A percentile compares a stretch with the other conserved stretches of the same genome.
phyloP scores from a whole-genome alignment of 2,329 filamentous ascomycete species.

The Claviceps sorghi region DNA sequence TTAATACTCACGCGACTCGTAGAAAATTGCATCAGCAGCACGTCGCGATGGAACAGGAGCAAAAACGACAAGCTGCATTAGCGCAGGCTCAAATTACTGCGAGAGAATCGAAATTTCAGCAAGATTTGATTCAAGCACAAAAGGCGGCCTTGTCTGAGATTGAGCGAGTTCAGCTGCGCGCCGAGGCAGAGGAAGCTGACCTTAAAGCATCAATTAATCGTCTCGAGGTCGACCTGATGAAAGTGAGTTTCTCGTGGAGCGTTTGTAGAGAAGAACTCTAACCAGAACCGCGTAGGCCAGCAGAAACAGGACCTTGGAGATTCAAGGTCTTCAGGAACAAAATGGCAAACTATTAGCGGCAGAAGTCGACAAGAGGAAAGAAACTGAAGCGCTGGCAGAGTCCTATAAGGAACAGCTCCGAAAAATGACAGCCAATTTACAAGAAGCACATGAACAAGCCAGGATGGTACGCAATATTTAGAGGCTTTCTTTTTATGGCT shows the following conservation, averaged over 20 bases:
- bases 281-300: conserved; percentile 30
- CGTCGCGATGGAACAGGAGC: conserved; percentile 10
- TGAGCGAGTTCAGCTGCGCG: conserved; percentile 31
- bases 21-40: conserved; percentile 13
- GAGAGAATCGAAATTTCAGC: conserved; percentile 17
- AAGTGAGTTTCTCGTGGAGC: conserved; percentile 23
- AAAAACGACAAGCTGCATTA: conserved; percentile 10
- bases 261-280: neutral
- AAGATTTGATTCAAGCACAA: conserved; percentile 29
- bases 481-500: neutral
- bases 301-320: conserved; percentile 45
- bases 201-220: conserved; percentile 44
- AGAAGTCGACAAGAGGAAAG: conserved; percentile 17
- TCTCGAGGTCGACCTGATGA: conserved; percentile 48
- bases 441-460: conserved; percentile 12
- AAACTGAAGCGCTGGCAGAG: conserved; percentile 12
- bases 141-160: conserved; percentile 34
- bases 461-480: conserved; percentile 12
- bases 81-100: conserved; percentile 8
- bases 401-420: conserved; percentile 16
- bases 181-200: conserved; percentile 49
- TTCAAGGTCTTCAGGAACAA: conserved; percentile 36
- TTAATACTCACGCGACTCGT: neutral
- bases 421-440: conserved; percentile 8
- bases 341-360: conserved; percentile 21